Conservation (phyloP, 1,284 basidiomycete genomes). For the Cystobasidium sp. region DNA sequence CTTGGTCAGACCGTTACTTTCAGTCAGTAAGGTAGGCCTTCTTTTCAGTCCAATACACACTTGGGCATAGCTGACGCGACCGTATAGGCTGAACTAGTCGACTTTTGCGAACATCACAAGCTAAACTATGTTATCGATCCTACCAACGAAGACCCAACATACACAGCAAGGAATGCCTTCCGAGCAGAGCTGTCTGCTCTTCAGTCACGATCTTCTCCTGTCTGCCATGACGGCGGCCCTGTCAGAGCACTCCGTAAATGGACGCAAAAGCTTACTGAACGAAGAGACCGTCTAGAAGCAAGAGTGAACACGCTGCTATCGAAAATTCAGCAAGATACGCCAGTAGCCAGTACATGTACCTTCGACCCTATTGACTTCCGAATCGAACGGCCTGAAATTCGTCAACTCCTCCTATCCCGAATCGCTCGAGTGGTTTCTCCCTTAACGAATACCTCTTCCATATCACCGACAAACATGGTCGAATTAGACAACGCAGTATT, state of each 20-base stretch:
- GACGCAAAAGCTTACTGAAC: background rate
- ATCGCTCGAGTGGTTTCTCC: conserved; percentile 1
- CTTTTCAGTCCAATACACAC: no score
- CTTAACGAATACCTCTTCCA: background rate
- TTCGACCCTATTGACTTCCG: background rate
- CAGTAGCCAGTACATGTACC: background rate
- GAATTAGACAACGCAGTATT: conserved; percentile 3
- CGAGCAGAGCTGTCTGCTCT: background rate
- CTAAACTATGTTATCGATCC: conserved; percentile 7
- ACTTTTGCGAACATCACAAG: background rate
- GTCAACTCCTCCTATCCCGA: background rate
- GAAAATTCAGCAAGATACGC: background rate
- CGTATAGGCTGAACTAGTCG: conserved; percentile 12
- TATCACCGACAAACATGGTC: background rate
- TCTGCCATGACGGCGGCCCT: background rate
- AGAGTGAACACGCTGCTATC: background rate
- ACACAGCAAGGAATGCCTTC: conserved; percentile 18
- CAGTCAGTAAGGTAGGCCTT: background rate
- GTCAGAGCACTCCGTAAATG: background rate
- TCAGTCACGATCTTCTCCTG: background rate
- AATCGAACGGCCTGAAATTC: background rate
- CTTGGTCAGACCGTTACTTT: conserved; percentile 5
- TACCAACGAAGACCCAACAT: conserved; percentile 4
- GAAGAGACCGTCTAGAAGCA: background rate
- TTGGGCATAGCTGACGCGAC: no score